Percentiles rank a stretch among this genome's conserved stretches.
Conservation (phyloP, 768 basidiomycete genomes). For the Strobilomyces dryophilus region DNA sequence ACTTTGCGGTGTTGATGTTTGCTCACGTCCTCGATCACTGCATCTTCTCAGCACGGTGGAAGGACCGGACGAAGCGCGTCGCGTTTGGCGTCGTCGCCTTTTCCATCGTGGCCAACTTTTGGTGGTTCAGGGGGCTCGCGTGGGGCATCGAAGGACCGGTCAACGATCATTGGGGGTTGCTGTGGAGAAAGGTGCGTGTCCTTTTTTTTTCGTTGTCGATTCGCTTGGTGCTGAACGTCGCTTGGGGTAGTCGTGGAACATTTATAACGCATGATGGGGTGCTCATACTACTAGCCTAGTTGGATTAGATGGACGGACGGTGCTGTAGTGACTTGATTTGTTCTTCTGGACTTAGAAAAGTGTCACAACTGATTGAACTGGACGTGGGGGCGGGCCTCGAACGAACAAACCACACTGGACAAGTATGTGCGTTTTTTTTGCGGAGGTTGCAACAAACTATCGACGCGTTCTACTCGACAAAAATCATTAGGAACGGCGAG, state of each 20-base stretch:
- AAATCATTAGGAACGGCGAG: no score
- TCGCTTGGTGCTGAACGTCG: conserved; percentile 1
- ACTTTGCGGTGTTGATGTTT: conserved; percentile 91
- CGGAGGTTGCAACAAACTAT: no score
- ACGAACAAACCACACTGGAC: no score
- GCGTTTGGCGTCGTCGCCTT: conserved; percentile 61
- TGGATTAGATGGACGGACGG: not conserved
- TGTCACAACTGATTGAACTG: no score
- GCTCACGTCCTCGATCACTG: conserved; percentile 92
- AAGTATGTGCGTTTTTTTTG: no score
- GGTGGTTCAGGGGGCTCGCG: conserved; percentile 90
- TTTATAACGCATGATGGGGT: not conserved
- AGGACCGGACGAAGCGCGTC: conserved; percentile 61
- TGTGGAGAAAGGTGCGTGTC: conserved; percentile 63
- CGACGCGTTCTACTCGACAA: no score
- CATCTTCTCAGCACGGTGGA: conserved; percentile 74
- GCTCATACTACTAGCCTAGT: not conserved
- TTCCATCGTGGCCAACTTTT: conserved; percentile 73
- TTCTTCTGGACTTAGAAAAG: not conserved
- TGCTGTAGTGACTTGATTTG: not conserved
- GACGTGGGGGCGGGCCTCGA: no score
- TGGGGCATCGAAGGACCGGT: conserved; percentile 89
- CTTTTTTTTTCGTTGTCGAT: no score
- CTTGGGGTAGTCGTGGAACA: conserved; percentile 12
- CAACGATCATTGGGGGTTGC: conserved; percentile 69